Base-by-base conservation (phyloP, 257 asterid genomes). In the Sherardia arvensis region DNA sequence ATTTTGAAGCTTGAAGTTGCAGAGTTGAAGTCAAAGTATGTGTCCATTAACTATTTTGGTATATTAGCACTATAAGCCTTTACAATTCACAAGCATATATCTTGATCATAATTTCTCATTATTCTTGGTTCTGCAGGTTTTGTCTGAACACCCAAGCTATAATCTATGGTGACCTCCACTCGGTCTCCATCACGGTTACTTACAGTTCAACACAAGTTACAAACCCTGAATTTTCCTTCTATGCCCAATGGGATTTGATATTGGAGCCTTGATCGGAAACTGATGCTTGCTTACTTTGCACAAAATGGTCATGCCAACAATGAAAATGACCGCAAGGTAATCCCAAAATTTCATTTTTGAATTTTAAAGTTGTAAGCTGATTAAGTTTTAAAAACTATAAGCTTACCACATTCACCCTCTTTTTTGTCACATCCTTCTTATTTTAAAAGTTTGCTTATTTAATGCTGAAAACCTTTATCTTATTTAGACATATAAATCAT, bases 131-230 rank as follows among this genome's bases (percentile, higher is more conserved):
- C 61, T 68, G 62, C 88, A 92, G 99, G 69, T 92, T 92, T 78
- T 92, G 99, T 76, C 97, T 87, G 83, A 85, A 86, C 80, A 73
- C 99, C 68, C 97, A 92, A 83, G 97, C 96, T 70, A 97, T 92
- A 62, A 70, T 92, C 70, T 97, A 92, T 32, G 93, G 94, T 49
- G 97, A 92, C 81, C 91, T 92, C 68, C 99, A 92, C 75, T 89
- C 99, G 22, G 81, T 95, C 68, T 92, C 99, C 62, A 78, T 92
- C 74, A 92, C 89, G 99, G 97, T 90, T 65, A 83, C 97, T 36
- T 54, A 57, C 5, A 78, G 78, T 40, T 92, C 99, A 49, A 92
- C 97, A 36, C 95, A 89, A 80, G 90, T 92, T 68, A 92, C 89
- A 59, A 97, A 92, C 76, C 95, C 97, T 15, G 99, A 92, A 75